phyloP scores from a whole-genome alignment of 257 asterid species.

The Nicotiana knightiana region DNA sequence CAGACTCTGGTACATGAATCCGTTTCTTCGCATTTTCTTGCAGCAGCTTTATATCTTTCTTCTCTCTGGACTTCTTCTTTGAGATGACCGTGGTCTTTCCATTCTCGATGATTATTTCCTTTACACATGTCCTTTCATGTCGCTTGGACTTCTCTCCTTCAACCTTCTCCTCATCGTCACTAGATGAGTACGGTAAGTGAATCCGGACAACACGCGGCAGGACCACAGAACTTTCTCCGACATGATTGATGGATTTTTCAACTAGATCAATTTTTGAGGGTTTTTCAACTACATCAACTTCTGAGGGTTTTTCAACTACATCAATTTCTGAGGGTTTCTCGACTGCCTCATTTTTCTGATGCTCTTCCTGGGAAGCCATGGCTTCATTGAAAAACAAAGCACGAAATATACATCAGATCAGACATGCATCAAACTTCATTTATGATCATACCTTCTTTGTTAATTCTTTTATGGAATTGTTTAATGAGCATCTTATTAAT shows the following conservation, averaged over 20 bases:
- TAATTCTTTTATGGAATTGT: background rate
- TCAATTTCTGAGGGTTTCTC: too few relatives aligned
- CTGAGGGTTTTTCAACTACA: too few relatives aligned
- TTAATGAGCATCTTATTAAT: background rate
- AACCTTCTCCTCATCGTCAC: background rate
- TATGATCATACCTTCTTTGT: background rate
- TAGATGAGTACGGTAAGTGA: background rate
- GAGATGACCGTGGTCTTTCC: background rate
- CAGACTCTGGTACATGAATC: background rate
- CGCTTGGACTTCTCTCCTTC: background rate
- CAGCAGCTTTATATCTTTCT: background rate
- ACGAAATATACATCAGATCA: background rate
- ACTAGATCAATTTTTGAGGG: background rate
- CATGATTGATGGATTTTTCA: background rate
- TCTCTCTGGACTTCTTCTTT: background rate
- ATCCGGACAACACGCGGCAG: background rate
- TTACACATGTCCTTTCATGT: background rate
- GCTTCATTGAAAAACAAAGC: background rate
- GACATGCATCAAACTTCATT: background rate
- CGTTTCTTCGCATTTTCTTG: background rate
- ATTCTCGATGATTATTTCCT: background rate
- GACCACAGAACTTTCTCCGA: background rate
- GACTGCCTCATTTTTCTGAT: background rate
- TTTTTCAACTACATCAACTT: too few relatives aligned
- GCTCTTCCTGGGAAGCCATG: background rate